Evolutionary conservation across 2,329 filamentous ascomycete species (phyloP).

Genomic region (Sporothrix phasma): DNA sequence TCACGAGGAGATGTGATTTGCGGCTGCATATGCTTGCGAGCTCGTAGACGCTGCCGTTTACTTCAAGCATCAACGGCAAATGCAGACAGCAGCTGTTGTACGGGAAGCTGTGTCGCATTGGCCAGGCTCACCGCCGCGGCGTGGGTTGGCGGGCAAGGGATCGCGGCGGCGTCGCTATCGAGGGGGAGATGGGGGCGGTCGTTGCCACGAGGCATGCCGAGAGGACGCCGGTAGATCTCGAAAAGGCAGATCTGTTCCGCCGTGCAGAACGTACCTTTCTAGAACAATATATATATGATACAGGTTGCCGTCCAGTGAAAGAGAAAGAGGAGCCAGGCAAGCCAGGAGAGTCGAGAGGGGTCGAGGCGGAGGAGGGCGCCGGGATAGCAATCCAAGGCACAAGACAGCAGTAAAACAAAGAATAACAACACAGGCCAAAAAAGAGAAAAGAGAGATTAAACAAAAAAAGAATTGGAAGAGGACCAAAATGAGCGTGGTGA

Average conservation of each 20-base stretch:
- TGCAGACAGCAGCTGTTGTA: background rate
- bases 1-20: background rate
- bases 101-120: background rate
- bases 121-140: conserved; percentile 1
- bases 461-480: conserved; percentile 8
- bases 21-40: background rate
- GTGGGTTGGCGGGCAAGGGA: background rate
- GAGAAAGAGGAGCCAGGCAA: background rate
- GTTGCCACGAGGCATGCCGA: background rate
- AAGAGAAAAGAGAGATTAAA: background rate
- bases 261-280: conserved; percentile 16
- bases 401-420: background rate
- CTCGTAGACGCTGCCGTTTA: background rate
- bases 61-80: background rate
- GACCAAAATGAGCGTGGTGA: conserved; percentile 14
- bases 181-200: background rate
- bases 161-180: background rate
- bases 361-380: background rate
- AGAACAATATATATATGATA: conserved; percentile 19
- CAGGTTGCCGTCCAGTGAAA: conserved; percentile 15
- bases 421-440: background rate
- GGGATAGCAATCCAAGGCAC: background rate
- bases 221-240: background rate
- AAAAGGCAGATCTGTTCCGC: background rate
- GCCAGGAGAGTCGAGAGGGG: background rate